Evolutionary conservation across 108 stramenopile species (phyloP), one percentile per base, ranked within the genome.

Genomic region (Phaeodactylum tricornutum): DNA sequence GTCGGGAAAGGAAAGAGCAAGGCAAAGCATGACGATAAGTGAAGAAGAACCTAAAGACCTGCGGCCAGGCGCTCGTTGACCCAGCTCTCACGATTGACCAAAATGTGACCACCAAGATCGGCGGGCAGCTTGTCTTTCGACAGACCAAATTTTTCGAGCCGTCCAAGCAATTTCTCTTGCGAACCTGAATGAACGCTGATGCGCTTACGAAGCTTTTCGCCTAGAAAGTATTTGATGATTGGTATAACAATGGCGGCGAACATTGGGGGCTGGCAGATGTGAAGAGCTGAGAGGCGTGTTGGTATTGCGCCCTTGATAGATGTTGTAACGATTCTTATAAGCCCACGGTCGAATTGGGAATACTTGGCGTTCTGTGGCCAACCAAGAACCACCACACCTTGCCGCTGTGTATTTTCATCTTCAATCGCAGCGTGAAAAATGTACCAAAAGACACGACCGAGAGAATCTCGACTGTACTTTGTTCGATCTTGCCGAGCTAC

Each of bases 251-350:
- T n/a, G 12, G 32, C 53, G 29, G 75, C 69, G 26, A 82, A 61
- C 40, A 25, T 53, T 9, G 79, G 74, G 12, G 81, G 81, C 35
- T 77, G 62, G 38, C 71, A 75, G 1, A 77, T 29, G 50, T 82
- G 81, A 35, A 75, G 30, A 0, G 59, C 75, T 19, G 62, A 53
- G 33, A 82, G 8, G 1, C 76, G 59, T 0, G 77, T 17, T 0
- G 75, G 81, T 14, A 82, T 43, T 29, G 67, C 77, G 2, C 74
- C 74, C 7, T 55, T 52, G 3, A 82, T 44, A 36, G 44, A 50
- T 9, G 46, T 51, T 33, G 67, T 46, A 20, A 52, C 71, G 24
- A 61, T 29, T 38, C 53, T 61, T 23, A 53, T 53, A 11, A 71
- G 41, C 20, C 63, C 50, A 14, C 59, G 46, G 57, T 81, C 74